A percentile compares a stretch with the other conserved stretches of the same genome.
Conservation (phyloP, 2,329 filamentous ascomycete genomes). For the Aureobasidium uvarum region DNA sequence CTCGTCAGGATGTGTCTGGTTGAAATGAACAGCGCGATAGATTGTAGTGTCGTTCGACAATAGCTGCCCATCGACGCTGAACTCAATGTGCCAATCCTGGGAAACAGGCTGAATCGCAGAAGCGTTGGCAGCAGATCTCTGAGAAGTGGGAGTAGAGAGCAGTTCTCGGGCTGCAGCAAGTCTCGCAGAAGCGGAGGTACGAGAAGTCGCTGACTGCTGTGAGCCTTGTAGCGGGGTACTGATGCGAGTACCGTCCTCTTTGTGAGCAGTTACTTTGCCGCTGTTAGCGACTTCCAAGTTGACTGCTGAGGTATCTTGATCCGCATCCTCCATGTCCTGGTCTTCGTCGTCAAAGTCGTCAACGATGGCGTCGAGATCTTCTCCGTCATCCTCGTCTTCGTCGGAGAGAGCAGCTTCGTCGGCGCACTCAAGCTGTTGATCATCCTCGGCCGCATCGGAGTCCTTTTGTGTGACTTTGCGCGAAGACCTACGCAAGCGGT, state of each 20-base stretch:
- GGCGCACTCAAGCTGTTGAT: conserved; percentile 78
- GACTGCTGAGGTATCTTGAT: conserved; percentile 77
- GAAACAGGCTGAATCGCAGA: conserved; percentile 76
- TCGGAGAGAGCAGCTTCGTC: conserved; percentile 84
- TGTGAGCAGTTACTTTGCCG: conserved; percentile 84
- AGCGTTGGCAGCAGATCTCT: conserved; percentile 74
- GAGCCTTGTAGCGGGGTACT: conserved; percentile 70
- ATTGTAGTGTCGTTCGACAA: conserved; percentile 92
- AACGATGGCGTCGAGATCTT: conserved; percentile 79
- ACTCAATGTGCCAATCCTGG: conserved; percentile 97
- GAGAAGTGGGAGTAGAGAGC: conserved; percentile 48
- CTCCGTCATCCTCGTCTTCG: conserved; percentile 48
- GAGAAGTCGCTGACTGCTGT: conserved; percentile 35
- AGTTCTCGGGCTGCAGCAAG: conserved; percentile 38
- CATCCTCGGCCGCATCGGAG: conserved; percentile 56
- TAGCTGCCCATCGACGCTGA: conserved; percentile 78
- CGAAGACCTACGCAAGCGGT: conserved; percentile 37
- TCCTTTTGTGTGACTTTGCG: conserved; percentile 35
- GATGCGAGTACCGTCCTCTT: conserved; percentile 86
- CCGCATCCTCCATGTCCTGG: conserved; percentile 67
- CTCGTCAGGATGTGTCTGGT: conserved; percentile 61
- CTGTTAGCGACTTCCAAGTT: conserved; percentile 85
- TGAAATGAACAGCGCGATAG: conserved; percentile 86
- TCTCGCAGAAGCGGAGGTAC: conserved; percentile 36
- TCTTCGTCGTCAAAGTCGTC: conserved; percentile 86